Base-by-base conservation (phyloP, 352 stramenopile genomes). In the Phytophthora tubulina region DNA sequence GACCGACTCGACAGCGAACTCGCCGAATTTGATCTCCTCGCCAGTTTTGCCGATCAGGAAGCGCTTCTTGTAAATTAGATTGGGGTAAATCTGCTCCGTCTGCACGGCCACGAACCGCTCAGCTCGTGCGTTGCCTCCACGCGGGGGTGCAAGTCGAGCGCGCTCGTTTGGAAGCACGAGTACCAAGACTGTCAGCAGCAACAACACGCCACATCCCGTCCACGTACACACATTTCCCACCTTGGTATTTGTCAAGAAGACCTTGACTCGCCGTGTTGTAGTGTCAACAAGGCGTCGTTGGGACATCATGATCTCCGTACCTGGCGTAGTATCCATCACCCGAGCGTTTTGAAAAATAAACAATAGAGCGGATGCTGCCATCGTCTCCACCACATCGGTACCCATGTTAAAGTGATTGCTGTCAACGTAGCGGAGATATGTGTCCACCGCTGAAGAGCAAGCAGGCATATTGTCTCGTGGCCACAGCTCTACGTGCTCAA, bases 41-140 rank as follows among this genome's bases (percentile, higher is more conserved):
- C 82, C 83, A 33, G 82, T 89, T 56, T 91, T 90, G 51, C 81
- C 85, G 61, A 92, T 89, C 30, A 85, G 61, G 45, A 92, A 89
- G 56, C 85, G 85, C 67, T 92, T 92, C 76, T 91, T 92, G 76
- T 92, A 90, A 52, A 92, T 84, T 21, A 92, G 62, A 56, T 92
- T 92, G 35, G 85, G 85, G 49, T 92, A 92, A 57, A 91, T 49
- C 46, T 92, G 81, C 59, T 92, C 85, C 2, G 85, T 92, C 35
- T 91, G 85, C 27, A 92, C 83, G 52, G 79, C 75, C 39, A 92
- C 72, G 54, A 91, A 92, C 30, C 83, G 84, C 56, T 91, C 85
- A 7, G 83, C 85, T 21, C 81, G 82, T 53, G 78, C 78, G 36
- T 87, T 89, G 64, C 76, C 79, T 33, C 82, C 82, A 67, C 76